Base-by-base conservation (phyloP, 1,139 yeast genomes). In the Suhomyces bolitotheri region DNA sequence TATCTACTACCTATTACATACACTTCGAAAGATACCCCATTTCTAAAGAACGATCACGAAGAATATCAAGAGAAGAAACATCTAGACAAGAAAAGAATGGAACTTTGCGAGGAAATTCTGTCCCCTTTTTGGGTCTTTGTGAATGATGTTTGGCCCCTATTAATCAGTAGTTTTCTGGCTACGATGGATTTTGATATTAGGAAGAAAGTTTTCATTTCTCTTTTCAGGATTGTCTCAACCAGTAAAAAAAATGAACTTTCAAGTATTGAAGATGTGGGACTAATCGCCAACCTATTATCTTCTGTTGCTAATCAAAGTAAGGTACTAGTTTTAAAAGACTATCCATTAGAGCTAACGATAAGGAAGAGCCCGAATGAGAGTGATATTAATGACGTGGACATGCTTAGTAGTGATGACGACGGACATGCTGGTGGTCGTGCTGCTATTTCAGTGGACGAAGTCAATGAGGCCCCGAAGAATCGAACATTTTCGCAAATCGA, bases 151-250 rank as follows among this genome's bases (percentile, higher is more conserved):
- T 73, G 83, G 55, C 76, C 82, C 0, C 53, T 87, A n/a, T 57
- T 89, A 34, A 62, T 85, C 21, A 80, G 78, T 40, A 72, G 89
- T 12, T 89, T 84, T 53, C 80, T 85, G 28, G 82, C 95, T 2
- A 74, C 94, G 1, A 83, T 86, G 55, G 89, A 86, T 44, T 73
- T 71, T 40, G 76, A 76, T 16, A 68, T 86, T 12, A 74, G 96
- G 39, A 71, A 81, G 38, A 70, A 75, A 35, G 78, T 78, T 1
- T 61, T 87, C 25, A 63, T 81, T 6, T 70, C 79, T 16, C 53
- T 88, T 15, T 62, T 78, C 23, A 73, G 89, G 44, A 68, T 83
- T 14, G 60, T 77, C 25, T 57, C 54, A 27, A 68, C 69, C 33
- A 45, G 47, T 10, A 17, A 34, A n/a, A 36, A 34, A 4, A 45